A percentile compares a stretch with the other conserved stretches of the same genome.
These are phyloP conservation scores for Lentinus tigrinus DNA, from an alignment of 768 basidiomycete genomes.

Conservation along the genomic window DNA sequence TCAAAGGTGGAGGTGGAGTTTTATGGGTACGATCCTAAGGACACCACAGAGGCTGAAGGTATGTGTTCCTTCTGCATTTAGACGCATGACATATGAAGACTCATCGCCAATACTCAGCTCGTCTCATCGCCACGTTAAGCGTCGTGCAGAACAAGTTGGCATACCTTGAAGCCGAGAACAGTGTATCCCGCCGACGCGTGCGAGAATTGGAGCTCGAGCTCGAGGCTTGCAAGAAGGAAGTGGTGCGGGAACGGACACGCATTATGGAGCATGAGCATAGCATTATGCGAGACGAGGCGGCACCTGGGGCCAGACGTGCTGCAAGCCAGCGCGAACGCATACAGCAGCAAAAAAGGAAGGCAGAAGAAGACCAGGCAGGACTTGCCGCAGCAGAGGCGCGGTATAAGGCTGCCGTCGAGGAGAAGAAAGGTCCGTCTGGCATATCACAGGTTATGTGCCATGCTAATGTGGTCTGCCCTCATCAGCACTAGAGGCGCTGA, in stretches of 20 bases:
- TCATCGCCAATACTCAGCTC: background rate
- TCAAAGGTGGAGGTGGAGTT: constrained; percentile 55
- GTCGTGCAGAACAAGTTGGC: constrained; percentile 66
- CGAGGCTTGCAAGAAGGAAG: constrained; percentile 80
- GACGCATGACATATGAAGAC: no score
- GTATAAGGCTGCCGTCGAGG: constrained; percentile 79
- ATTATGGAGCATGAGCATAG: constrained; percentile 45
- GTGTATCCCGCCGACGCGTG: constrained; percentile 78
- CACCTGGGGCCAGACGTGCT: constrained; percentile 25
- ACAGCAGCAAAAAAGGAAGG: constrained; percentile 24
- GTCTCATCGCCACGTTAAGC: constrained; percentile 56
- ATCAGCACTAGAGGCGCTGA: constrained; percentile 78
- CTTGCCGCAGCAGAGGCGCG: constrained; percentile 34
- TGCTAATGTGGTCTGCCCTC: constrained; percentile 10
- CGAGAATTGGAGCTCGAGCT: constrained; percentile 85
- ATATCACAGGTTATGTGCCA: background rate
- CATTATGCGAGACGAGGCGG: constrained; percentile 34
- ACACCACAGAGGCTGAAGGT: constrained; percentile 67
- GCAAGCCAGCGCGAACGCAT: background rate
- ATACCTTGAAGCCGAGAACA: constrained; percentile 78
- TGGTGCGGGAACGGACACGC: constrained; percentile 64
- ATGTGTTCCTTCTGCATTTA: constrained; percentile 10
- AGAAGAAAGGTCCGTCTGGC: constrained; percentile 74
- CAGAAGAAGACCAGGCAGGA: constrained; percentile 38
- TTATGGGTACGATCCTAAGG: constrained; percentile 44